Evolutionary conservation across 176 grass and related monocot species (phyloP).

Genomic region (Alopecurus myosuroides): DNA sequence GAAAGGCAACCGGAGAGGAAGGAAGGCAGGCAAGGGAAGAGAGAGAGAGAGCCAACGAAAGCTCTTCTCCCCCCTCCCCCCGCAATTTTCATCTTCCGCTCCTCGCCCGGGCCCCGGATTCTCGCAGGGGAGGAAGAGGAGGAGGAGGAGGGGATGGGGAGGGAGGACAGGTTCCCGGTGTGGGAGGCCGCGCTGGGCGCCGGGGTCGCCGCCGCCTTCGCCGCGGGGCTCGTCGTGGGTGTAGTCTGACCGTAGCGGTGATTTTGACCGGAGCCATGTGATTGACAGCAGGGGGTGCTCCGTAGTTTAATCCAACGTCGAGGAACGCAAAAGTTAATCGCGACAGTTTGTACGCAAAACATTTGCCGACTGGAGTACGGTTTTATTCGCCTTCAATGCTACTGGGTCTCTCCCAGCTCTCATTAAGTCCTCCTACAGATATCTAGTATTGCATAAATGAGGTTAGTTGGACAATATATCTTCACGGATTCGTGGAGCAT

Average conservation of each 20-base stretch:
- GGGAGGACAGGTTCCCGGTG: slow-evolving; percentile 56
- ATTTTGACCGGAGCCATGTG: slow-evolving; percentile 15
- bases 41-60: slow-evolving; percentile 31
- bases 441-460: too few relatives aligned
- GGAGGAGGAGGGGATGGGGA: slow-evolving; percentile 42
- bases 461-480: neutral
- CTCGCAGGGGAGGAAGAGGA: neutral
- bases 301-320: neutral
- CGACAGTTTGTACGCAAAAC: neutral
- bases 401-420: too few relatives aligned
- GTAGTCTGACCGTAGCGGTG: slow-evolving; percentile 2
- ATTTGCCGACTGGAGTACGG: too few relatives aligned
- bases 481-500: neutral
- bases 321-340: neutral
- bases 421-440: too few relatives aligned
- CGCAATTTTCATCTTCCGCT: slow-evolving; percentile 9
- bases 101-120: slow-evolving; percentile 30
- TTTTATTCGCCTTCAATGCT: too few relatives aligned
- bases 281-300: neutral
- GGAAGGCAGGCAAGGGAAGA: neutral
- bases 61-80: slow-evolving; percentile 28
- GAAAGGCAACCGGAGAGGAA: slow-evolving; percentile 29
- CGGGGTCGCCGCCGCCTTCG: slow-evolving; percentile 57
- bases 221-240: slow-evolving; percentile 47
- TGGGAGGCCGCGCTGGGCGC: slow-evolving; percentile 66